Evolutionary conservation across 129 eudicot genomes (phyloP).

Genomic region (Flaveria linearis): DNA sequence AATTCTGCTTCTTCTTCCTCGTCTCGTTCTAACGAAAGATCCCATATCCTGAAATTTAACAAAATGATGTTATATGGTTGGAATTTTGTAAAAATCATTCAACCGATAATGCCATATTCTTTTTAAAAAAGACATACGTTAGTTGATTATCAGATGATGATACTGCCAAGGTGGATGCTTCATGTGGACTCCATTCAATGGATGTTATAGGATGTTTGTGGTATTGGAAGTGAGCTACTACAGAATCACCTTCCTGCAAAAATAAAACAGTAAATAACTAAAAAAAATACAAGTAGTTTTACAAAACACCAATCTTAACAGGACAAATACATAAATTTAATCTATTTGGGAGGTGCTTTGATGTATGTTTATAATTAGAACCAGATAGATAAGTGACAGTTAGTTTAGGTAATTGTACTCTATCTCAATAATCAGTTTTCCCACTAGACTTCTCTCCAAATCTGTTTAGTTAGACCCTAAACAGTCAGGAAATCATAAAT

Average conservation of each 20-base stretch:
- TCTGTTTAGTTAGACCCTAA: neutral
- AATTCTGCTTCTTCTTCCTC: conserved; percentile 98
- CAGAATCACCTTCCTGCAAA: conserved; percentile 75
- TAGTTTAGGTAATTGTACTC: neutral
- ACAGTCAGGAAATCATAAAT: neutral
- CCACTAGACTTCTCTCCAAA: no score
- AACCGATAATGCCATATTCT: neutral
- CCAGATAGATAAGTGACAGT: neutral
- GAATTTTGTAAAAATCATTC: neutral
- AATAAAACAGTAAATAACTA: neutral
- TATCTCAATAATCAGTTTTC: no score
- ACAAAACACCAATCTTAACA: neutral
- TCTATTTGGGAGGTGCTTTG: neutral
- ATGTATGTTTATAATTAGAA: neutral
- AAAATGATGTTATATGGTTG: neutral
- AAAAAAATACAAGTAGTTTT: neutral
- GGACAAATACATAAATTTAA: neutral
- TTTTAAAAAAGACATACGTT: conserved; percentile 56
- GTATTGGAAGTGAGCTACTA: conserved; percentile 85
- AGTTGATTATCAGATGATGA: conserved; percentile 88
- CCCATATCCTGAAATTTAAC: conserved; percentile 74
- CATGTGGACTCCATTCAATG: conserved; percentile 98
- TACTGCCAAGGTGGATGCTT: conserved; percentile 88
- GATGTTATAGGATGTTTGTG: conserved; percentile 97
- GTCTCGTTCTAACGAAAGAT: conserved; percentile 85